phyloP scores from a whole-genome alignment of 2,329 filamentous ascomycete genomes.

The Eurotiales sp. region DNA sequence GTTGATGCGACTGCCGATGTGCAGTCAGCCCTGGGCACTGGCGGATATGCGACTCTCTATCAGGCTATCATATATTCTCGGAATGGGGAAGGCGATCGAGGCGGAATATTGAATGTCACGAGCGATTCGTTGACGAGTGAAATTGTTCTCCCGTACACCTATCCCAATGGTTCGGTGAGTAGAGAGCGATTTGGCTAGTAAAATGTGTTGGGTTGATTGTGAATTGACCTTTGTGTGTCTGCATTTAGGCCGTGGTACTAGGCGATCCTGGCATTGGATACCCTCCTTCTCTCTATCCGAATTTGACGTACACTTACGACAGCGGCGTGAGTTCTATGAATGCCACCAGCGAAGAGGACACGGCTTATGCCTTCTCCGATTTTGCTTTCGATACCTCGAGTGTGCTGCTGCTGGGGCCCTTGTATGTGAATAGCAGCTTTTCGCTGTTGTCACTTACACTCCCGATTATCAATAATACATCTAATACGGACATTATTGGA shows the following conservation, averaged over 20 bases:
- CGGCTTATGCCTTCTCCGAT: constrained; percentile 38
- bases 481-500: constrained; percentile 63
- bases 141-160: constrained; percentile 56
- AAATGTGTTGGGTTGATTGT: no score
- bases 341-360: constrained; percentile 25
- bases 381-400: constrained; percentile 42
- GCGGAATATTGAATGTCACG: constrained; percentile 64
- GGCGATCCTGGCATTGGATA: constrained; percentile 64
- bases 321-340: constrained; percentile 10
- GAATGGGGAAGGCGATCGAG: constrained; percentile 56
- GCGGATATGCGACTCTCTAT: constrained; percentile 54
- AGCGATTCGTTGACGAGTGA: constrained; percentile 40
- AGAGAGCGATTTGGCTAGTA: no score
- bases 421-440: constrained; percentile 67
- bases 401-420: constrained; percentile 72
- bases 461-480: constrained; percentile 67
- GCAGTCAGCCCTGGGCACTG: constrained; percentile 61
- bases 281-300: constrained; percentile 70
- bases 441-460: constrained; percentile 78
- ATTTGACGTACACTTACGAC: constrained; percentile 60
- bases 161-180: constrained; percentile 51
- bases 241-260: constrained; percentile 52
- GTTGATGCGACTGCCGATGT: constrained; percentile 60
- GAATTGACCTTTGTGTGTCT: not conserved
- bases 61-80: constrained; percentile 72